These are phyloP conservation scores for Fennellomyces sp. DNA, from an alignment of 371 early-diverging fungal genomes.

Conservation along the genomic window DNA sequence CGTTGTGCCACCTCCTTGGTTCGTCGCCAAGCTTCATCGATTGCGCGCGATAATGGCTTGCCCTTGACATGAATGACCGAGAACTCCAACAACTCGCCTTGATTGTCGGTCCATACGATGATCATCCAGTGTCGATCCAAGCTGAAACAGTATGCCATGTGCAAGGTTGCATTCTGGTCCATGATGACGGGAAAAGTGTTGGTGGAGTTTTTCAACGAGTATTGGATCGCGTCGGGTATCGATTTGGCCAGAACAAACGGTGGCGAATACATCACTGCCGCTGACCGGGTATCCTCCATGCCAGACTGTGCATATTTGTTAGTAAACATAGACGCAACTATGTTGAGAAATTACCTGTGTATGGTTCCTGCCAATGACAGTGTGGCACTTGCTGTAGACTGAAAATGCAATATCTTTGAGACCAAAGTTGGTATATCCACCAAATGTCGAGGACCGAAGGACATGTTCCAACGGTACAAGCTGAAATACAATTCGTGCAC, in stretches of 20 bases:
- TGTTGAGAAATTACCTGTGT: too few species aligned
- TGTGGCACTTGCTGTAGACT: conserved; percentile 58
- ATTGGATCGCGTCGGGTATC: conserved; percentile 39
- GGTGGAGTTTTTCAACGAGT: conserved; percentile 37
- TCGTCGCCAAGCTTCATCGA: conserved; percentile 47
- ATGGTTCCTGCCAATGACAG: conserved; percentile 38
- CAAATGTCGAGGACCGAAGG: conserved; percentile 52
- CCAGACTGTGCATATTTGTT: conserved; percentile 13
- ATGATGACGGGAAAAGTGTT: conserved; percentile 28
- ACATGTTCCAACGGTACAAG: conserved; percentile 66
- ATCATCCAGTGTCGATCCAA: conserved; percentile 59
- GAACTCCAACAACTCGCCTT: conserved; percentile 59
- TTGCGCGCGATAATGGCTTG: conserved; percentile 15
- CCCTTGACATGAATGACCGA: conserved; percentile 21
- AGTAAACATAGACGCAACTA: too few species aligned
- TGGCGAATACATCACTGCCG: conserved; percentile 51
- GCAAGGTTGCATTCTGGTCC: conserved; percentile 43
- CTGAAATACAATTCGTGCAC: conserved; percentile 54
- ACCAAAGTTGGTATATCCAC: conserved; percentile 58
- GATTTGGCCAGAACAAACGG: conserved; percentile 56
- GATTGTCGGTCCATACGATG: conserved; percentile 63
- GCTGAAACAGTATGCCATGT: conserved; percentile 62
- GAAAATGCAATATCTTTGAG: conserved; percentile 66
- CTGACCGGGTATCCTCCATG: conserved; percentile 19
- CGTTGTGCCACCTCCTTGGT: conserved; percentile 31